Evolutionary conservation across 768 basidiomycete species (phyloP).

Genomic region (Pulveroboletus sp.): DNA sequence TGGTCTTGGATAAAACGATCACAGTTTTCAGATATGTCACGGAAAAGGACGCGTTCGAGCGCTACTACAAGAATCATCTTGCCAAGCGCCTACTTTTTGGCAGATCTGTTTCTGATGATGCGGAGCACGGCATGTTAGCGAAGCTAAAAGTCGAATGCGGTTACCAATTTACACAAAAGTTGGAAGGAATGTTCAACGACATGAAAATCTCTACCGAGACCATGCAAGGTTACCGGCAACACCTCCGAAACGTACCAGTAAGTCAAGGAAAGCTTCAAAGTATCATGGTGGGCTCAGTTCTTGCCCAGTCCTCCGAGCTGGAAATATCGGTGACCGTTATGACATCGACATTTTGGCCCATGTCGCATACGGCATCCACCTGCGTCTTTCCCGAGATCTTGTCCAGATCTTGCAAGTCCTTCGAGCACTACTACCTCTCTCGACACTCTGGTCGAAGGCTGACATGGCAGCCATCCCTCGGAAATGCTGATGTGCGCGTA

Average conservation of each 20-base stretch:
- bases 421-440: constrained; percentile 86
- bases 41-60: constrained; percentile 97
- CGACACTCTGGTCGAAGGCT: constrained; percentile 87
- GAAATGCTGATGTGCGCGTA: constrained; percentile 86
- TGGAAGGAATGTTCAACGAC: constrained; percentile 99
- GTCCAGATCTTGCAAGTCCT: constrained; percentile 64
- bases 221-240: constrained; percentile 67
- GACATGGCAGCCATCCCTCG: constrained; percentile 89
- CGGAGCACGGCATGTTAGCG: constrained; percentile 94
- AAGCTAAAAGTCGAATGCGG: constrained; percentile 97
- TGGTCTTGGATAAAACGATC: constrained; percentile 91
- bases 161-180: constrained; percentile 93
- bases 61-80: constrained; percentile 95
- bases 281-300: constrained; percentile 9
- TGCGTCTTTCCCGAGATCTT: constrained; percentile 72
- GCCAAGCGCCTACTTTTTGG: constrained; percentile 86
- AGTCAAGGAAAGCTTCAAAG: constrained; percentile 20
- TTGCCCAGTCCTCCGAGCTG: constrained; percentile 61
- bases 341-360: constrained; percentile 97
- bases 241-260: constrained; percentile 61
- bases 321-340: constrained; percentile 89
- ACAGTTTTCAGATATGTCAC: constrained; percentile 90
- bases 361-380: constrained; percentile 56
- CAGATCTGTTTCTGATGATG: constrained; percentile 94
- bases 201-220: constrained; percentile 87